Conservation (phyloP, 2,329 filamentous ascomycete genomes). For the Alternaria longipes region DNA sequence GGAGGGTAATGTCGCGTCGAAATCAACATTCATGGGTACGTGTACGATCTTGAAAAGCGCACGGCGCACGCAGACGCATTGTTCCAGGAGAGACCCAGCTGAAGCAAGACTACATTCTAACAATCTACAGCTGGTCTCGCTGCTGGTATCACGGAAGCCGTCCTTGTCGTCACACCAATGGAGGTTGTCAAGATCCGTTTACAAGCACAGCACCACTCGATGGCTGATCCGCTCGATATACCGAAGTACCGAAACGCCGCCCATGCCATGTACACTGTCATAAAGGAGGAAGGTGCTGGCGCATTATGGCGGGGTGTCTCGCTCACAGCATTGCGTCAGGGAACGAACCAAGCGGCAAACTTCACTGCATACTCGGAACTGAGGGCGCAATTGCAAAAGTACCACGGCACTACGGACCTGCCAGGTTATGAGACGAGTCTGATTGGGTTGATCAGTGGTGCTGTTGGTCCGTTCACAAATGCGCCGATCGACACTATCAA, state of each 20-base stretch:
- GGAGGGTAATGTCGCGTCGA: conserved; percentile 72
- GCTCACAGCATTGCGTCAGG: conserved; percentile 91
- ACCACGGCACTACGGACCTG: conserved; percentile 77
- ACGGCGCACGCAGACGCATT: neutral
- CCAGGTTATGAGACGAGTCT: conserved; percentile 90
- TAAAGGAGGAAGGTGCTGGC: conserved; percentile 87
- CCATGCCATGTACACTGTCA: conserved; percentile 81
- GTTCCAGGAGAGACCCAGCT: neutral
- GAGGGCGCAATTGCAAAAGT: conserved; percentile 77
- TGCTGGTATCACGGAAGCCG: conserved; percentile 94
- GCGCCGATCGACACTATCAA: conserved; percentile 99
- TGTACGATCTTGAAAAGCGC: conserved; percentile 13
- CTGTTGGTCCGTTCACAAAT: conserved; percentile 95
- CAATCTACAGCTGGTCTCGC: conserved; percentile 75
- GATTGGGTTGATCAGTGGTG: conserved; percentile 89
- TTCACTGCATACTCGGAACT: conserved; percentile 98
- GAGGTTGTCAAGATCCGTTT: conserved; percentile 99
- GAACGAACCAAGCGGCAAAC: conserved; percentile 93
- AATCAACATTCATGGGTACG: conserved; percentile 75
- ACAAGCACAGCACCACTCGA: conserved; percentile 96
- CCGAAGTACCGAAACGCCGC: conserved; percentile 98
- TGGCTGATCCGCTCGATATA: conserved; percentile 94
- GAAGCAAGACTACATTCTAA: conserved; percentile 22
- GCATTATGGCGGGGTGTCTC: conserved; percentile 93
- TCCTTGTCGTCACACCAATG: conserved; percentile 97